Conservation (phyloP, 2,329 filamentous ascomycete genomes). For the Falciphora oryzae region DNA sequence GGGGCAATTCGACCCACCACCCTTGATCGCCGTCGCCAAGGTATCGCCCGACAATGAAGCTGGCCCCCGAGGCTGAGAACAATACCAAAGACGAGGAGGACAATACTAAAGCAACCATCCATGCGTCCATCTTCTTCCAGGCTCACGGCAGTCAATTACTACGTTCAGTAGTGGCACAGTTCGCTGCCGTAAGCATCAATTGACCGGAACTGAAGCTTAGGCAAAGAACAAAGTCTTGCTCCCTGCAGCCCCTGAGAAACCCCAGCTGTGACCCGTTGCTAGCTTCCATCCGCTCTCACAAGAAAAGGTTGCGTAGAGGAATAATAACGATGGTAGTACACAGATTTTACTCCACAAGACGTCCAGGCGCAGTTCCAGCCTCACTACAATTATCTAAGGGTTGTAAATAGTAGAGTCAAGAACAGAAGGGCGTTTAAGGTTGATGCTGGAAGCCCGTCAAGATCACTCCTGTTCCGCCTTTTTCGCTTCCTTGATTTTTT, state of each 20-base stretch:
- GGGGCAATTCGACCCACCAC: neutral
- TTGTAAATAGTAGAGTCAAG: neutral
- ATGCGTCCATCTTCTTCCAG: no score
- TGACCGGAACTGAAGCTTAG: neutral
- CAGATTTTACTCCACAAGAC: neutral
- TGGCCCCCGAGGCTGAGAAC: neutral
- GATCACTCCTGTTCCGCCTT: neutral
- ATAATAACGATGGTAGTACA: neutral
- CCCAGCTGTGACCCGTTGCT: no score
- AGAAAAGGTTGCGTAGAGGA: no score
- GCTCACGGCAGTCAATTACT: no score
- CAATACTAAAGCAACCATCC: neutral
- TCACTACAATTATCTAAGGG: neutral
- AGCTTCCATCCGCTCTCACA: no score
- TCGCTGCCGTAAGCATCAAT: neutral
- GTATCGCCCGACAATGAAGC: neutral
- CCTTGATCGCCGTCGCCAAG: neutral
- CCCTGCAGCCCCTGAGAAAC: no score
- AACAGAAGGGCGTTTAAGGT: neutral
- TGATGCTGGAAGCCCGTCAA: neutral
- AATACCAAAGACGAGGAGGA: neutral
- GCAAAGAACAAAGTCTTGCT: no score
- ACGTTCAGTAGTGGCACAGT: no score
- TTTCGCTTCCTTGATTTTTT: neutral
- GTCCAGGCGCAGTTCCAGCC: no score